phyloP scores from a whole-genome alignment of 768 basidiomycete species.

The Glaciozyma antarctica region DNA sequence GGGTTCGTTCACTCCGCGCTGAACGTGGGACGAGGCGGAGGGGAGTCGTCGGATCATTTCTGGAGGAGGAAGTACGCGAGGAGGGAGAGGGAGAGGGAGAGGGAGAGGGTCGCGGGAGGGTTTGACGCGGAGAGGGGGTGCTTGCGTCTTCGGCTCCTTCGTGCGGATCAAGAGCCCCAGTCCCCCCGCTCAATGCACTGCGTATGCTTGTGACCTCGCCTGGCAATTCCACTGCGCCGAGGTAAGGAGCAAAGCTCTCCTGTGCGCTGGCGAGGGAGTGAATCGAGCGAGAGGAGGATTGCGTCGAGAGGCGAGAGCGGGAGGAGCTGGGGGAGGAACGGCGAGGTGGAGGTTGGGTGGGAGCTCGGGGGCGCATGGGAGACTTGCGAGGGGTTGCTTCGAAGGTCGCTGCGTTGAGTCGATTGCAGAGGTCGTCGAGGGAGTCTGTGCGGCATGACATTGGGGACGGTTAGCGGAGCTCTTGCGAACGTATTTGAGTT shows the following conservation, averaged over 20 bases:
- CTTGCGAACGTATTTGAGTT: too few relatives aligned
- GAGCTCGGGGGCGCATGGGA: not conserved
- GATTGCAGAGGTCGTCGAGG: too few relatives aligned
- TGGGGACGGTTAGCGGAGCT: too few relatives aligned
- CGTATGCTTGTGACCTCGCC: not conserved
- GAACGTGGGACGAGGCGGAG: too few relatives aligned
- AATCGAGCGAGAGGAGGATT: slow-evolving; percentile 16
- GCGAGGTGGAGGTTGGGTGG: not conserved
- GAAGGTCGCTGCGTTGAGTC: too few relatives aligned
- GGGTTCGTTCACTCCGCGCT: too few relatives aligned
- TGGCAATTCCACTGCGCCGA: not conserved
- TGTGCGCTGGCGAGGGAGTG: not conserved
- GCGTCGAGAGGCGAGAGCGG: slow-evolving; percentile 13
- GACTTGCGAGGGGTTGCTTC: too few relatives aligned
- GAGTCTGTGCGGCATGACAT: too few relatives aligned
- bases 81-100: too few relatives aligned
- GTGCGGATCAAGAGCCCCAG: too few relatives aligned
- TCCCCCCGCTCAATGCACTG: not conserved
- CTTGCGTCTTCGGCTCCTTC: not conserved
- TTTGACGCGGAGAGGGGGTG: not conserved
- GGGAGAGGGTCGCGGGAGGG: not conserved
- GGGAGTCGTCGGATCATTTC: too few relatives aligned
- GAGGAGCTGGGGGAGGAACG: slow-evolving; percentile 13
- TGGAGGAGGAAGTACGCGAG: too few relatives aligned
- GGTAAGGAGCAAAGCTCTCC: not conserved